Percentiles rank a stretch among this genome's conserved stretches.
phyloP scores from a whole-genome alignment of 2,329 filamentous ascomycete species.

The Didymella lethalis region DNA sequence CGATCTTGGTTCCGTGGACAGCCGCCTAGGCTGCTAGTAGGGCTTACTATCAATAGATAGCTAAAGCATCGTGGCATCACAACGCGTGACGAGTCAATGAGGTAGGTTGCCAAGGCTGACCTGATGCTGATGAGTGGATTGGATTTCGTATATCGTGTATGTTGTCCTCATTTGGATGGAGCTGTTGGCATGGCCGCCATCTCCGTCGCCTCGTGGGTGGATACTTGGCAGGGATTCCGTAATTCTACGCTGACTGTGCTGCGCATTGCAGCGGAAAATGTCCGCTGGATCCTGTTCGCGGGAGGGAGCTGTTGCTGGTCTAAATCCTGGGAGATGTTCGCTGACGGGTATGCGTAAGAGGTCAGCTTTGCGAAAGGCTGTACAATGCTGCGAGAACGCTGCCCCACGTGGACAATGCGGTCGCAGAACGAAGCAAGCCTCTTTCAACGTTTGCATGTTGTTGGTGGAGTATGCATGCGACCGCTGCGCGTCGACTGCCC shows the following conservation, averaged over 20 bases:
- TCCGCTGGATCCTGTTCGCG: conserved; percentile 5
- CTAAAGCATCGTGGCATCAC: not conserved
- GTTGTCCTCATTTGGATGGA: not conserved
- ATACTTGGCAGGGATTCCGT: not conserved
- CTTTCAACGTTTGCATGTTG: not conserved
- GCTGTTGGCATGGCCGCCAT: not conserved
- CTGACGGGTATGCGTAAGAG: conserved; percentile 8
- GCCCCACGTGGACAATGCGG: conserved; percentile 1
- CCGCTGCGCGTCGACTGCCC: not conserved
- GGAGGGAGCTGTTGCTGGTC: not conserved
- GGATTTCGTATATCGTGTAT: conserved; percentile 10
- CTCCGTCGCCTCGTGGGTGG: not conserved
- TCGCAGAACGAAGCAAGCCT: not conserved
- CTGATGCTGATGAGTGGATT: conserved; percentile 9
- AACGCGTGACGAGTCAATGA: conserved; percentile 4
- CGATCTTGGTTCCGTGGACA: conserved; percentile 2
- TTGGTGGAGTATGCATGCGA: not conserved
- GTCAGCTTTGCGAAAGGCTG: conserved; percentile 9
- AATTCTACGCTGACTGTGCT: conserved; percentile 18
- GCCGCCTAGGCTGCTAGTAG: conserved; percentile 11
- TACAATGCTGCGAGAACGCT: not conserved
- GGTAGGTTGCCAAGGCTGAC: conserved; percentile 11
- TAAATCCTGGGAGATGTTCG: conserved; percentile 1
- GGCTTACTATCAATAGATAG: conserved; percentile 21
- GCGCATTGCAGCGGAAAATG: conserved; percentile 9